Conservation (phyloP, 352 stramenopile genomes). For the Globisporangium emineosum region DNA sequence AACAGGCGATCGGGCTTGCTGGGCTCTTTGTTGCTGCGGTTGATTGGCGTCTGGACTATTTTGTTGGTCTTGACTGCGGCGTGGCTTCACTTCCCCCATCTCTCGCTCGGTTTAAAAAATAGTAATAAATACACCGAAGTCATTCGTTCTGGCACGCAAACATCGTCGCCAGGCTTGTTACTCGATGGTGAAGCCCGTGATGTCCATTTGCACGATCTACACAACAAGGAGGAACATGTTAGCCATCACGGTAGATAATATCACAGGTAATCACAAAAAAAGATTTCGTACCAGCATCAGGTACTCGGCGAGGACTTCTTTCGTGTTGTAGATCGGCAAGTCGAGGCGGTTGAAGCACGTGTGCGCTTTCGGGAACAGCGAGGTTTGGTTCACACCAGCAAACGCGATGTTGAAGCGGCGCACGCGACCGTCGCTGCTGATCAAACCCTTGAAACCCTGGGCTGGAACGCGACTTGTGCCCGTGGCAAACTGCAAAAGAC, state of each 20-base stretch:
- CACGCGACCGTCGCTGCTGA: conserved; percentile 76
- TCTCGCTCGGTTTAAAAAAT: conserved; percentile 5
- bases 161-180: conserved; percentile 19
- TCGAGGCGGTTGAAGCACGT: conserved; percentile 86
- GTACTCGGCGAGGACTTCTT: conserved; percentile 69
- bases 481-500: conserved; percentile 81
- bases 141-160: neutral
- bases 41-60: neutral
- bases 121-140: conserved; percentile 10
- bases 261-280: neutral
- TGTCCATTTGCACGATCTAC: conserved; percentile 96
- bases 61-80: conserved; percentile 1
- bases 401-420: conserved; percentile 78
- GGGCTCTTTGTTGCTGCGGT: neutral
- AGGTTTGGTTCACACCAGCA: conserved; percentile 50
- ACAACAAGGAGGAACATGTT: neutral
- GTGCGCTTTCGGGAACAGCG: conserved; percentile 79
- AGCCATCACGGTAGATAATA: neutral
- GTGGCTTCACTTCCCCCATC: neutral
- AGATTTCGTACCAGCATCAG: conserved; percentile 41
- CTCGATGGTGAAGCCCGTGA: conserved; percentile 92
- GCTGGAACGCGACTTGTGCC: conserved; percentile 78
- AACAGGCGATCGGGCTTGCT: neutral
- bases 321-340: conserved; percentile 68
- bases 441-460: conserved; percentile 82